A percentile compares a stretch with the other conserved stretches of the same genome.
Evolutionary conservation across 495 filamentous ascomycete genomes (phyloP).

Genomic region (Hyaloscypha variabilis): DNA sequence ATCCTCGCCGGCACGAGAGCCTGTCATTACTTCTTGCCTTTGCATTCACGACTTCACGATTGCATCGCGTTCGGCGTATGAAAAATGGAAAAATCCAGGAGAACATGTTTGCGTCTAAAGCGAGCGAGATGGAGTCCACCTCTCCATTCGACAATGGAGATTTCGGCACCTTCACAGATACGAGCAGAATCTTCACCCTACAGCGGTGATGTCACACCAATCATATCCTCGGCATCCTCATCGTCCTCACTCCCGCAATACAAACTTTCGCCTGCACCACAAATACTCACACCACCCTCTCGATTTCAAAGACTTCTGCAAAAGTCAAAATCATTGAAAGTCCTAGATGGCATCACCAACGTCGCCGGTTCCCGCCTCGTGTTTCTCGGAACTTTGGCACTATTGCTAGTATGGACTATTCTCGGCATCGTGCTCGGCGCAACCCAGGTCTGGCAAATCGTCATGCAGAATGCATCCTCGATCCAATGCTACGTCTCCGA

Average conservation of each 20-base stretch:
- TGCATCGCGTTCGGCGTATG: background rate
- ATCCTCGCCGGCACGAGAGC: background rate
- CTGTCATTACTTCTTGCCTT: background rate
- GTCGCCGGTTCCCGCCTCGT: background rate
- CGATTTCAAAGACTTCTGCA: background rate
- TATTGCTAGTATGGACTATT: conserved; percentile 1
- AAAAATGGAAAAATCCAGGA: background rate
- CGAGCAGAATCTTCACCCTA: background rate
- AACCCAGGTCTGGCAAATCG: conserved; percentile 7
- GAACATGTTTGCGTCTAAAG: background rate
- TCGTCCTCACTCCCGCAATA: background rate
- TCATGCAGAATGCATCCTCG: conserved; percentile 2
- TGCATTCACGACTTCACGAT: background rate
- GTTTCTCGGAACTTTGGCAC: background rate
- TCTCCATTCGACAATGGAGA: background rate
- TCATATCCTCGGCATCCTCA: background rate
- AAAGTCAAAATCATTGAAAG: background rate
- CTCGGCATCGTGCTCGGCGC: conserved; percentile 2
- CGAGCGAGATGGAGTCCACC: background rate
- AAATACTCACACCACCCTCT: background rate
- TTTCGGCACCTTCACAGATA: background rate
- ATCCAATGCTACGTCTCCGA: conserved; percentile 4
- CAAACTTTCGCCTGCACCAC: background rate
- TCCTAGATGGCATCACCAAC: background rate
- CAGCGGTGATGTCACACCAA: background rate